phyloP scores from a whole-genome alignment of 2,329 filamentous ascomycete species.

The Sporothrix variecibatus region DNA sequence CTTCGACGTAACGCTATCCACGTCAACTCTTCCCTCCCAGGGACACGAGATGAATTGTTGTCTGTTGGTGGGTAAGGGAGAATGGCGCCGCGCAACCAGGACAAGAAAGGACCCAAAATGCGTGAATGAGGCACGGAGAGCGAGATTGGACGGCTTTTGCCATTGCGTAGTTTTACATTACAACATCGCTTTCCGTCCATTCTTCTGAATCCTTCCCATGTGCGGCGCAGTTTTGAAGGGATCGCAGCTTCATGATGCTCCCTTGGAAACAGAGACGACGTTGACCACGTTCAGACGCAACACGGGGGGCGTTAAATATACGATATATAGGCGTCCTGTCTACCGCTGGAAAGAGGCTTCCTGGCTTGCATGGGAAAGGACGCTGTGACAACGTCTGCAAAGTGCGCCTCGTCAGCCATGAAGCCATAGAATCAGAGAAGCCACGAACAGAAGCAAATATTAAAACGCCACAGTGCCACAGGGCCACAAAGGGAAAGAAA shows the following conservation, averaged over 20 bases:
- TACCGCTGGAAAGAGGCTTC: not conserved
- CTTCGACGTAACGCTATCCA: no score
- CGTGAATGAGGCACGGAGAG: not conserved
- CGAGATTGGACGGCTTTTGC: not conserved
- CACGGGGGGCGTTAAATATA: not conserved
- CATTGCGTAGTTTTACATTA: not conserved
- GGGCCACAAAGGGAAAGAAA: not conserved
- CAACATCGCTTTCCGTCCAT: not conserved
- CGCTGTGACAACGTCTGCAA: not conserved
- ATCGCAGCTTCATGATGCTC: not conserved
- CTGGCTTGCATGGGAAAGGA: not conserved
- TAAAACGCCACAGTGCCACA: constrained; percentile 12
- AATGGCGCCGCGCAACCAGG: not conserved
- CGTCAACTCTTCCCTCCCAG: not conserved
- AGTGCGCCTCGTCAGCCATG: not conserved
- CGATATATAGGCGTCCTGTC: not conserved
- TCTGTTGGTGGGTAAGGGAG: not conserved
- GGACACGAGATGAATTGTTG: not conserved
- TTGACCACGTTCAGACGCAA: not conserved
- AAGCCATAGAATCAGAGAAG: not conserved
- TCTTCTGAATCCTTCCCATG: not conserved
- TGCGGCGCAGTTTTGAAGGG: not conserved
- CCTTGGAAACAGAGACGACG: not conserved
- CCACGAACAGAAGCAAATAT: not conserved
- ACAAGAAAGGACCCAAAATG: not conserved